Percentiles rank a stretch among this genome's conserved stretches.
phyloP scores from a whole-genome alignment of 2,329 filamentous ascomycete genomes.

The Pezicula rhizophila region DNA sequence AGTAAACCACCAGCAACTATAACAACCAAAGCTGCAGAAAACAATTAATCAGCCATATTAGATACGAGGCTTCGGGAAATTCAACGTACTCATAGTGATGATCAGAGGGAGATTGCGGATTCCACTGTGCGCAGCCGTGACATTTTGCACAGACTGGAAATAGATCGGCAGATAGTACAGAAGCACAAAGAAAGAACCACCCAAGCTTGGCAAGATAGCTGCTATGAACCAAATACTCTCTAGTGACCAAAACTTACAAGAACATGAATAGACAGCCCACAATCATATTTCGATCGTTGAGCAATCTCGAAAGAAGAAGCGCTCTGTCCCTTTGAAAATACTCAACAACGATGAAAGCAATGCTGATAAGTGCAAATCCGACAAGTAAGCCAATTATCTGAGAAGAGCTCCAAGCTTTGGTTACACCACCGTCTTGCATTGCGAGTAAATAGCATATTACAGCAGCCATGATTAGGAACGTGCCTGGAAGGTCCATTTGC shows the following conservation, averaged over 20 bases:
- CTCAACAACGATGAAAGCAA: slow-evolving; percentile 32
- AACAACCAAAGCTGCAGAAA: slow-evolving; percentile 36
- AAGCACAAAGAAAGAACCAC: no score
- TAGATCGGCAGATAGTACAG: no score
- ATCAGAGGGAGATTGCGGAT: no score
- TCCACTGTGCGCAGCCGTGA: no score
- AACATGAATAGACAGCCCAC: no score
- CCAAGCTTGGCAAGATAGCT: no score
- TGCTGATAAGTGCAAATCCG: slow-evolving; percentile 28
- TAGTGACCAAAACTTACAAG: no score
- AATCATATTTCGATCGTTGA: no score
- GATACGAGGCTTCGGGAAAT: slow-evolving; percentile 28
- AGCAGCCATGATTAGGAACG: slow-evolving; percentile 39
- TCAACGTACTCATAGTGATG: no score
- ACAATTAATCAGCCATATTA: slow-evolving; percentile 36
- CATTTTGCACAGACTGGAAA: no score
- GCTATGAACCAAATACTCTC: no score
- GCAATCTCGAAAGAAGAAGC: slow-evolving; percentile 31
- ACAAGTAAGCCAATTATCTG: slow-evolving; percentile 38
- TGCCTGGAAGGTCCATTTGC: slow-evolving; percentile 42
- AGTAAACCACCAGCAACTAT: slow-evolving; percentile 35
- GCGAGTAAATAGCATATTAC: slow-evolving; percentile 39
- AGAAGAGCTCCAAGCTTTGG: slow-evolving; percentile 37
- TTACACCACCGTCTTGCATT: slow-evolving; percentile 41
- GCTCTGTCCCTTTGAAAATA: slow-evolving; percentile 40